A percentile compares a stretch with the other conserved stretches of the same genome.
phyloP scores from a whole-genome alignment of 106 monocot genomes.

The Platanthera zijinensis region DNA sequence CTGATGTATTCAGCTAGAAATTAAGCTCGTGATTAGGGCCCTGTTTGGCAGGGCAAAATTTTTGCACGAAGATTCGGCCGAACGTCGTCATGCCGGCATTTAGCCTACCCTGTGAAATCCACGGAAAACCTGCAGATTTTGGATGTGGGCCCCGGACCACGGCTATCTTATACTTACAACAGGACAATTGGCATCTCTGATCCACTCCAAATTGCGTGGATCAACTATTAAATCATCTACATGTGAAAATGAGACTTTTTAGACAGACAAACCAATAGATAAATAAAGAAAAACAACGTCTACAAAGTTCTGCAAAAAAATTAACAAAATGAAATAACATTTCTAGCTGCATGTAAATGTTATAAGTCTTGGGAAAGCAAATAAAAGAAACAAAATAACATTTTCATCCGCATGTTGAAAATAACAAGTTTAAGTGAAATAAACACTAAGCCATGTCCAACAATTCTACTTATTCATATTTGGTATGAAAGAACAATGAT shows the following conservation, averaged over 20 bases:
- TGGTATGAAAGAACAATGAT: not conserved
- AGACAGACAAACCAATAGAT: not conserved
- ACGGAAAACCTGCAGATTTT: too few relatives aligned
- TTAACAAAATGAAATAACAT: not conserved
- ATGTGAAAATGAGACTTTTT: constrained; percentile 9
- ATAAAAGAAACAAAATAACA: not conserved
- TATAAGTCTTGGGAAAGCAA: too few relatives aligned
- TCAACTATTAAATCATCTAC: constrained; percentile 96
- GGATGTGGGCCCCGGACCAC: too few relatives aligned
- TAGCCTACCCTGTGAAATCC: too few relatives aligned
- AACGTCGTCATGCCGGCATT: too few relatives aligned
- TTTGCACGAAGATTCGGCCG: too few relatives aligned
- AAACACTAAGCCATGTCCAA: not conserved
- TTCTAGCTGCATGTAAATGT: not conserved
- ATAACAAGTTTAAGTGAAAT: not conserved
- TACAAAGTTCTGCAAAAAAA: not conserved
- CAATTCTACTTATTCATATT: not conserved
- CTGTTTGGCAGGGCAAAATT: too few relatives aligned
- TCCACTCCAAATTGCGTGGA: constrained; percentile 94
- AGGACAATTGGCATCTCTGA: constrained; percentile 93
- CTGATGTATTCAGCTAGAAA: not conserved
- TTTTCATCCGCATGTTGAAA: not conserved
- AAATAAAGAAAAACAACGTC: not conserved
- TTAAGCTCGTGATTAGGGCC: not conserved
- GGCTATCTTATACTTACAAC: constrained; percentile 43